Conservation (phyloP, 2,329 filamentous ascomycete genomes). For the Fusarium clavum region DNA sequence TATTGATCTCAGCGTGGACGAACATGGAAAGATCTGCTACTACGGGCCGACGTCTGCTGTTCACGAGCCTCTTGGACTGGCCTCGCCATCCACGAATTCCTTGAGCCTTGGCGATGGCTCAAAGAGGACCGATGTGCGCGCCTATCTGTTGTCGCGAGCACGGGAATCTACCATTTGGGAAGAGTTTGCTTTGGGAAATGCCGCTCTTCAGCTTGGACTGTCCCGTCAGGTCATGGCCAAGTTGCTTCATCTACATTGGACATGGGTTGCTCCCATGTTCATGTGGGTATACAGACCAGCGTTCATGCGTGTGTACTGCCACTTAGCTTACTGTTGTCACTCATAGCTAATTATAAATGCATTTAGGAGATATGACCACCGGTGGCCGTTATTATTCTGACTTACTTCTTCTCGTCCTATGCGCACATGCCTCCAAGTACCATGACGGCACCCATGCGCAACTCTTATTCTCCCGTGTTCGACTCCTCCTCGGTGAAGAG, state of each 20-base stretch:
- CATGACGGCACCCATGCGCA: constrained; percentile 4
- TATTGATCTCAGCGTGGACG: constrained; percentile 2
- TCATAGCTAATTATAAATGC: too few species aligned
- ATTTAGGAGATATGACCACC: not conserved
- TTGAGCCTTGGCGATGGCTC: not conserved
- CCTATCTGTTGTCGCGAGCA: constrained; percentile 1
- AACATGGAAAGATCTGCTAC: constrained; percentile 12
- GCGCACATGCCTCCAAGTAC: constrained; percentile 9
- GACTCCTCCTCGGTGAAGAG: constrained; percentile 5
- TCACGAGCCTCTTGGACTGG: not conserved
- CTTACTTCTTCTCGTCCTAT: constrained; percentile 4
- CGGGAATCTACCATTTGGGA: constrained; percentile 4
- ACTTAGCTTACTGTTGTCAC: too few species aligned
- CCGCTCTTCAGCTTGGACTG: not conserved
- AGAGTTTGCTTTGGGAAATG: constrained; percentile 2
- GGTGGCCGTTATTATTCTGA: constrained; percentile 7
- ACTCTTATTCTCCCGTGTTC: constrained; percentile 2
- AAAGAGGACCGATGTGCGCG: not conserved
- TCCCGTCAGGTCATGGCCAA: not conserved
- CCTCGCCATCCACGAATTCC: constrained; percentile 1
- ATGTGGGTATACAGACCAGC: constrained; percentile 12
- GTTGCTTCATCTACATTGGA: constrained; percentile 10
- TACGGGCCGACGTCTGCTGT: constrained; percentile 8
- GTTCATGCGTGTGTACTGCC: constrained; percentile 1
- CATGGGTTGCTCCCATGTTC: constrained; percentile 11